Evolutionary conservation across 2,329 filamentous ascomycete species (phyloP), one percentile per base, ranked within the genome.

Genomic region (Huntiella moniliformis): DNA sequence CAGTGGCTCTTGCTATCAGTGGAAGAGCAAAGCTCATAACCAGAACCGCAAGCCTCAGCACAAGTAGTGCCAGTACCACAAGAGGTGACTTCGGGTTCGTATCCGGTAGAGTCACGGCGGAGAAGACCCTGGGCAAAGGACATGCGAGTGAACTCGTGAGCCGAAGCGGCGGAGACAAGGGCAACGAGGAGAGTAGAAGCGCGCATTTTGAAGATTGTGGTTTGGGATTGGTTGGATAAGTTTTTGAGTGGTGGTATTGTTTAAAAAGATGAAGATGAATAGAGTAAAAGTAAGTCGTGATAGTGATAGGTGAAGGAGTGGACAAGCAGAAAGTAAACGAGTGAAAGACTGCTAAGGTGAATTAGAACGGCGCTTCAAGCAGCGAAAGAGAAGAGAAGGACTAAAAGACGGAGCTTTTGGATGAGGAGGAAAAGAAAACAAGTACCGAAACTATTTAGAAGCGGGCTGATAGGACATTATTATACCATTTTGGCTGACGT

Each of bases 1-100:
- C 75, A 79, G 63, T 77, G 73, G 42, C 69, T 62, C 46, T 64
- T 53, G 35, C 58, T 59, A 52, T 72, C 68, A 43, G 56, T 58
- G 17, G 70, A 70, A 28, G 64, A 52, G 60, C 72, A 76, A 51
- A 67, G 59, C 47, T 62, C 57, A 55, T 63, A 71, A 36, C 62
- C 64, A 37, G 62, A 51, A 42, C 72, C 72, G 56, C 72, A 76
- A 40, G 71, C 70, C 52, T 71, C 65, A 42, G 63, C 63, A 59
- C 72, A 77, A 35, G 68, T 71, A 45, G 58, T 55, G 50, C 70
- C 72, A 11, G 58, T 54, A 42, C 64, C 64, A 56, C 71, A 76
- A 50, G 60, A 54, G 46, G 61, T 62, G 57, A 66, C 61, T 49
- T 65, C 60, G 45, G 65, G 71, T 58, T 61, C 59, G 60, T 71